Base-by-base conservation (phyloP, 371 early-diverging fungal genomes). In the Saksenaea oblongispora region DNA sequence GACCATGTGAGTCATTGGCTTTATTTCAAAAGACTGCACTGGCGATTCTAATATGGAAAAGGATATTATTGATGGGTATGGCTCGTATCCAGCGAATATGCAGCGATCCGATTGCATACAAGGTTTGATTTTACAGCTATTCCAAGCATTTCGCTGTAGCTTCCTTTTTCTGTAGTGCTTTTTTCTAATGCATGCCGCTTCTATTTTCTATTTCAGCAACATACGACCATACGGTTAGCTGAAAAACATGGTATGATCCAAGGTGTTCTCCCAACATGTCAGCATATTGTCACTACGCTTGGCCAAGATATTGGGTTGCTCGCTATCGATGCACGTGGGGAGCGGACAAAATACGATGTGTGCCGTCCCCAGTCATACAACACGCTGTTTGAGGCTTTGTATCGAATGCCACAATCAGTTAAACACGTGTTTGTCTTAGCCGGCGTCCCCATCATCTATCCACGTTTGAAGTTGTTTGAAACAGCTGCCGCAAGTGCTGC, bases 151-250 rank as follows among this genome's bases (percentile, higher is more conserved):
- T 26, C 5, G 44, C 22, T 41, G 3, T 54, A 17, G 11, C 51
- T 31, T 1, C 5, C 24, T 44, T 34, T 8, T 53, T 55, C 14
- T 17, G 7, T 17, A 65, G 69, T 66, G 8, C 61, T 75, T 4
- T 71, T 75, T 60, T 79, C 80, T n/a, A 75, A 85, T 47, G 93
- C 93, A 5, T 80, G 81, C 55, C 80, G 89, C 57, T 92, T 89
- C 75, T 93, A 89, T 76, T 80, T 89, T 31, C 75, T 95, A 58
- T 95, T 91, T 80, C 95, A 95, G 72, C 91, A 89, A 0, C 95
- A 95, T 70, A 89, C 91, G 15, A 92, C 88, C 2, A 70, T 80
- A 34, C 65, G 76, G 11, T 61, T 84, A 53, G 88, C 87, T 1
- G 67, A 69, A 18, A 67, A 73, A 14, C 89, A 93, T 59, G 88